These are phyloP conservation scores for Eurotiales sp. DNA, from an alignment of 2,329 filamentous ascomycete species.

Conservation along the genomic window DNA sequence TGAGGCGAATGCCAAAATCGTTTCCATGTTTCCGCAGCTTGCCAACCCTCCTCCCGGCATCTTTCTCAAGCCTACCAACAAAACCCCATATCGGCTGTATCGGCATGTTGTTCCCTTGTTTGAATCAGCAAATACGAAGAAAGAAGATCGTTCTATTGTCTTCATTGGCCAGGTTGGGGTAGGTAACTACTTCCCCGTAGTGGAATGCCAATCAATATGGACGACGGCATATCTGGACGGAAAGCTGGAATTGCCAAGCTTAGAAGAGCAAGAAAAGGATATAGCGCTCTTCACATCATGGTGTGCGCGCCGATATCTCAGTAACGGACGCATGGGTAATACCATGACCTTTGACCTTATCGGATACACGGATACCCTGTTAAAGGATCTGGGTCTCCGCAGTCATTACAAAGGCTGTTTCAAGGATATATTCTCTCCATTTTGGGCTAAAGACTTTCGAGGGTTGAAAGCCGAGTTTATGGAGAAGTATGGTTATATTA, in stretches of 20 bases:
- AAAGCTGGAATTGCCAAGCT: slow-evolving; percentile 4
- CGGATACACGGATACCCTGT: slow-evolving; percentile 8
- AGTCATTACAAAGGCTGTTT: slow-evolving; percentile 9
- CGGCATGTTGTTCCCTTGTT: slow-evolving; percentile 10
- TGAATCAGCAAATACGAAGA: slow-evolving; percentile 9
- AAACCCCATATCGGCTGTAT: slow-evolving; percentile 10
- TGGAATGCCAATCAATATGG: slow-evolving; percentile 13
- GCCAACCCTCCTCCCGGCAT: slow-evolving; percentile 7
- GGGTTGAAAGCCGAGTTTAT: slow-evolving; percentile 7
- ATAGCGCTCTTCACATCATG: slow-evolving; percentile 10
- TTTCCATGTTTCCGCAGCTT: slow-evolving; percentile 9
- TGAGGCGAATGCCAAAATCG: slow-evolving; percentile 5
- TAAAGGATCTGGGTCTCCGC: slow-evolving; percentile 2
- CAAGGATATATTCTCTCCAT: slow-evolving; percentile 3
- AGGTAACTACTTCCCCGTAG: slow-evolving; percentile 11
- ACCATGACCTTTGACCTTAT: slow-evolving; percentile 8
- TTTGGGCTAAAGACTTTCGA: slow-evolving; percentile 7
- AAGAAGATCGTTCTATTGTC: slow-evolving; percentile 10
- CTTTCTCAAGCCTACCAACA: slow-evolving; percentile 3
- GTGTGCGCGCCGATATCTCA: slow-evolving; percentile 7
- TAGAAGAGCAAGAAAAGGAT: slow-evolving; percentile 9
- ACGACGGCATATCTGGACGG: slow-evolving; percentile 9
- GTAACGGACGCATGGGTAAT: slow-evolving; percentile 5
- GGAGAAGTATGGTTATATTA: slow-evolving; percentile 3
- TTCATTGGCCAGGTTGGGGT: slow-evolving; percentile 11